phyloP scores from a whole-genome alignment of 257 asterid species.

The Voacanga thouarsii region DNA sequence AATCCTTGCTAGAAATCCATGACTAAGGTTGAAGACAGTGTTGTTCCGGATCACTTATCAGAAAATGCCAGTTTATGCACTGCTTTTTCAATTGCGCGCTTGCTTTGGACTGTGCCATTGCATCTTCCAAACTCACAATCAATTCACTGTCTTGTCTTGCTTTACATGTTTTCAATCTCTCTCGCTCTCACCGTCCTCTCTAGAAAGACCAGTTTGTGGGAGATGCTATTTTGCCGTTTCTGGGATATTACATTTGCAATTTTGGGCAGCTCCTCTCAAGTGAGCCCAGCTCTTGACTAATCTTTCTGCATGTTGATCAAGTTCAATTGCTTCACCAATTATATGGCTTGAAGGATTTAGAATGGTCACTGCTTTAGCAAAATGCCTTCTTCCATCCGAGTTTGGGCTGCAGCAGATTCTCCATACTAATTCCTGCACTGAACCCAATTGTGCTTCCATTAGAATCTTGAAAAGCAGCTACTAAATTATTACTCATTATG shows the following conservation, averaged over 20 bases:
- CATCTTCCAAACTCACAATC: slow-evolving; percentile 20
- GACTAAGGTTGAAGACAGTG: slow-evolving; percentile 5
- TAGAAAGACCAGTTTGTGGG: slow-evolving; percentile 15
- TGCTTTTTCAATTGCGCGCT: slow-evolving; percentile 5
- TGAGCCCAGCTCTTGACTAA: slow-evolving; percentile 11
- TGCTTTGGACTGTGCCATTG: slow-evolving; percentile 9
- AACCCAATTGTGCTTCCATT: not conserved
- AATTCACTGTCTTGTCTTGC: slow-evolving; percentile 22
- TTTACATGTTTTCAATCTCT: slow-evolving; percentile 28
- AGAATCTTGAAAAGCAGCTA: not conserved
- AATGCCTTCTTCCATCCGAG: not conserved
- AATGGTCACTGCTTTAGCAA: not conserved
- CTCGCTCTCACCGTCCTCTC: slow-evolving; percentile 18
- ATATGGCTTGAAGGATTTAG: not conserved
- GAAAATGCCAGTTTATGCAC: slow-evolving; percentile 11
- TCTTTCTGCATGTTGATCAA: slow-evolving; percentile 4
- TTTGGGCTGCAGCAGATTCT: not conserved
- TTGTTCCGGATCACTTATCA: slow-evolving; percentile 3
- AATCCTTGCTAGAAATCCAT: not conserved
- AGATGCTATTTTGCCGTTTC: slow-evolving; percentile 12
- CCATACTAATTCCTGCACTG: not conserved
- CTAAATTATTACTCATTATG: too few relatives aligned
- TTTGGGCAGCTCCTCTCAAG: slow-evolving; percentile 4
- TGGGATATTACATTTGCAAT: slow-evolving; percentile 4
- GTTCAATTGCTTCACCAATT: not conserved